Conservation (phyloP, 371 early-diverging fungal genomes). For the Capillidium rhysosporum region DNA sequence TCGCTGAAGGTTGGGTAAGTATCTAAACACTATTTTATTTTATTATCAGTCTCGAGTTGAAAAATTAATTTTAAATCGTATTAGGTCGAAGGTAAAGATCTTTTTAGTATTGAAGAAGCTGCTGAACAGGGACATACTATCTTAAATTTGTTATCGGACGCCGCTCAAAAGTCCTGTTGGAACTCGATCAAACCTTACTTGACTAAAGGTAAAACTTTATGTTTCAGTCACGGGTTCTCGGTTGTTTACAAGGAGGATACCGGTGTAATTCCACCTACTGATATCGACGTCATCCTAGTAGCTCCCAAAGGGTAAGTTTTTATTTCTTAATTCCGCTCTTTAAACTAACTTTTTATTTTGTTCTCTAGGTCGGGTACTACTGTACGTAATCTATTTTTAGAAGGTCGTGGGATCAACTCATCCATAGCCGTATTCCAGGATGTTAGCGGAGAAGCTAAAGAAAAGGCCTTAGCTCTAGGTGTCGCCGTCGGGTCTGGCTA, state of each 20-base stretch:
- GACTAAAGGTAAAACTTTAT: slow-evolving; percentile 93
- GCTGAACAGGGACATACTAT: slow-evolving; percentile 75
- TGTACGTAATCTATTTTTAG: slow-evolving; percentile 86
- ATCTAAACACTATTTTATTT: background rate
- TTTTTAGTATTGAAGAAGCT: slow-evolving; percentile 87
- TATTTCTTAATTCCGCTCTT: background rate
- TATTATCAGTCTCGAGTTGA: no score
- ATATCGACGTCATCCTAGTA: slow-evolving; percentile 87
- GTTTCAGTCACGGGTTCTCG: slow-evolving; percentile 95
- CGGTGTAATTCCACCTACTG: slow-evolving; percentile 70
- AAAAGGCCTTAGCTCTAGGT: slow-evolving; percentile 81
- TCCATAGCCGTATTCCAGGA: slow-evolving; percentile 92
- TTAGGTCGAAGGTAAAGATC: slow-evolving; percentile 76
- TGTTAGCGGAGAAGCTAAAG: slow-evolving; percentile 77
- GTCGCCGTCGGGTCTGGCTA: slow-evolving; percentile 92
- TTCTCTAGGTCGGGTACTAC: slow-evolving; percentile 68
- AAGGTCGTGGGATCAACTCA: slow-evolving; percentile 94
- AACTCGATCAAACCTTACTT: slow-evolving; percentile 67
- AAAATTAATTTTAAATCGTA: slow-evolving; percentile 9
- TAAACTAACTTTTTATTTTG: background rate
- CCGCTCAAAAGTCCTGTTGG: slow-evolving; percentile 88
- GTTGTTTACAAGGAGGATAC: slow-evolving; percentile 88
- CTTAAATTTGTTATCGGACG: slow-evolving; percentile 92
- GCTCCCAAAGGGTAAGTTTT: slow-evolving; percentile 66
- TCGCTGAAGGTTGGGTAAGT: slow-evolving; percentile 77